Evolutionary conservation across 2,329 filamentous ascomycete genomes (phyloP).

Genomic region (Fusarium nodosum): DNA sequence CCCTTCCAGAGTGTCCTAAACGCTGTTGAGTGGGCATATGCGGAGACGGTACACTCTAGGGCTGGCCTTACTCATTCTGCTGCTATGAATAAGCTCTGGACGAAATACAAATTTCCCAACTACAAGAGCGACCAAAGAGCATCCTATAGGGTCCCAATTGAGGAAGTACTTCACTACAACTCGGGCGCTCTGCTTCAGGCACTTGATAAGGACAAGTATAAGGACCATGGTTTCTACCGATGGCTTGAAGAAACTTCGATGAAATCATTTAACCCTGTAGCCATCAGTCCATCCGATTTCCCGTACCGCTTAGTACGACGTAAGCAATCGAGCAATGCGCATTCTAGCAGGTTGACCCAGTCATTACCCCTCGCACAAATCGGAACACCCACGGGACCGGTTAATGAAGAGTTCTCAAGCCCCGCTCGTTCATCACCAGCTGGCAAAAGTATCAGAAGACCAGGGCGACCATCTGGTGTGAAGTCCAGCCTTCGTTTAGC

Average conservation of each 20-base stretch:
- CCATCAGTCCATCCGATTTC: conserved; percentile 50
- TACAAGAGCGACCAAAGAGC: conserved; percentile 48
- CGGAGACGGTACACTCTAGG: conserved; percentile 35
- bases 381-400: not conserved
- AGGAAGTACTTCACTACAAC: conserved; percentile 62
- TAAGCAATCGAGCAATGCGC: conserved; percentile 41
- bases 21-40: conserved; percentile 46
- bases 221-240: conserved; percentile 50
- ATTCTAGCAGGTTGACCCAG: conserved; percentile 12
- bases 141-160: conserved; percentile 58
- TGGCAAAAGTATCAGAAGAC: conserved; percentile 55
- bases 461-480: conserved; percentile 59
- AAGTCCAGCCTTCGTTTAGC: conserved; percentile 61
- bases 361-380: conserved; percentile 8
- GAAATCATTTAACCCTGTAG: conserved; percentile 48
- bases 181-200: conserved; percentile 56
- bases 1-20: conserved; percentile 50
- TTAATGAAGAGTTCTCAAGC: conserved; percentile 39
- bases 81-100: conserved; percentile 53
- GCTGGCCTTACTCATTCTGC: conserved; percentile 41
- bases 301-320: conserved; percentile 47
- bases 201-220: conserved; percentile 55
- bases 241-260: conserved; percentile 54
- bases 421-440: conserved; percentile 41
- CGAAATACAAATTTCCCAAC: conserved; percentile 51